These are phyloP conservation scores for Kalmusia sp. DNA, from an alignment of 2,329 filamentous ascomycete genomes.

Conservation along the genomic window DNA sequence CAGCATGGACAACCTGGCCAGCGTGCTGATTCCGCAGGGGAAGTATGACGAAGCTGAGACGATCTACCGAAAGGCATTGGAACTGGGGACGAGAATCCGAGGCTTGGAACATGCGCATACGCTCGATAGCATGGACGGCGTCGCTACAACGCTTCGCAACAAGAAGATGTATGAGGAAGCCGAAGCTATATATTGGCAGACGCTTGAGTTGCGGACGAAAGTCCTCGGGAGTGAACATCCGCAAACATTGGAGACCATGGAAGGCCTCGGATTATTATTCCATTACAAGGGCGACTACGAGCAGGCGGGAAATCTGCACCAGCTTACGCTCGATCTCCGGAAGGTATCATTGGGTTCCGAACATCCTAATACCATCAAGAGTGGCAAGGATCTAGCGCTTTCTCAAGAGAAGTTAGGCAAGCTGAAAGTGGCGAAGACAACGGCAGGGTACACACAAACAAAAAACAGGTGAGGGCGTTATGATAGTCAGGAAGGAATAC, in stretches of 20 bases:
- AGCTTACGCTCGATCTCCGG: no score
- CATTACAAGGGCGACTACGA: background rate
- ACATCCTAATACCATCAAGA: no score
- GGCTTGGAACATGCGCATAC: background rate
- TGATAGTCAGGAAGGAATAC: no score
- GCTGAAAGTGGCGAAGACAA: no score
- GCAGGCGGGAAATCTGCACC: background rate
- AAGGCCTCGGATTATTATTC: background rate
- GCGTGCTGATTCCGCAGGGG: background rate
- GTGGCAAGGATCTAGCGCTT: no score
- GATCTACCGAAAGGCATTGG: background rate
- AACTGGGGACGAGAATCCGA: background rate
- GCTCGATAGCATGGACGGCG: background rate
- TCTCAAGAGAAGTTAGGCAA: no score
- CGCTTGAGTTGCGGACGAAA: background rate
- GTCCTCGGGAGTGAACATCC: background rate
- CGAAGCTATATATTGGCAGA: background rate
- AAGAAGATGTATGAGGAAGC: background rate
- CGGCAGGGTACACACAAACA: no score
- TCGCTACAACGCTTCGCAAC: background rate
- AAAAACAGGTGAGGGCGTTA: no score
- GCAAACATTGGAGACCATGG: background rate
- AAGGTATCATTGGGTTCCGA: no score
- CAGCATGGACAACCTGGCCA: background rate
- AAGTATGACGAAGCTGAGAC: background rate